Evolutionary conservation across 495 filamentous ascomycete species (phyloP).

Genomic region (Recurvomyces mirabilis): DNA sequence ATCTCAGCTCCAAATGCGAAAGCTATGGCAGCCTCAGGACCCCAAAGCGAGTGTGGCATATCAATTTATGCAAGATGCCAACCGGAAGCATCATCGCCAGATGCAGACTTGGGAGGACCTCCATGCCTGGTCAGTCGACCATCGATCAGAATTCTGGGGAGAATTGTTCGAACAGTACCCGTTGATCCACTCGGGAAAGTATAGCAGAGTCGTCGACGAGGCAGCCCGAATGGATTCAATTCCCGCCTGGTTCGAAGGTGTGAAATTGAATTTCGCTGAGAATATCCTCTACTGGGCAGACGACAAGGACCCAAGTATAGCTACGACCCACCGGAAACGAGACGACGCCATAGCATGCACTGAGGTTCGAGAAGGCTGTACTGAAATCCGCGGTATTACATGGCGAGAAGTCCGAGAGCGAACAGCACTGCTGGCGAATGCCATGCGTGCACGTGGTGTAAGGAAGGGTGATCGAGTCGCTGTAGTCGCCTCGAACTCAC

Average conservation of each 20-base stretch:
- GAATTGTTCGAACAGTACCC: conserved; percentile 47
- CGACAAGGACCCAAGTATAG: conserved; percentile 23
- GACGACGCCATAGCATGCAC: conserved; percentile 56
- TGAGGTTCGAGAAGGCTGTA: conserved; percentile 60
- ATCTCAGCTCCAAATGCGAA: conserved; percentile 20
- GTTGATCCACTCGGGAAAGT: conserved; percentile 43
- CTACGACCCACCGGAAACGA: conserved; percentile 48
- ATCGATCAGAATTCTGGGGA: conserved; percentile 53
- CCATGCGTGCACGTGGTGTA: conserved; percentile 52
- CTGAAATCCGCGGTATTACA: conserved; percentile 44
- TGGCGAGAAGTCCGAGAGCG: conserved; percentile 50
- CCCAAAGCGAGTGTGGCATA: conserved; percentile 26
- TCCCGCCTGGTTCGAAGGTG: conserved; percentile 57
- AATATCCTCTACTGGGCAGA: conserved; percentile 46
- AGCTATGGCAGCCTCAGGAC: conserved; percentile 32
- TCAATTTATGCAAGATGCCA: conserved; percentile 29
- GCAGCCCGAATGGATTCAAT: conserved; percentile 53
- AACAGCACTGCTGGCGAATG: conserved; percentile 46
- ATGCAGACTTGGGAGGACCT: conserved; percentile 52
- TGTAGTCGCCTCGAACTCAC: conserved; percentile 57
- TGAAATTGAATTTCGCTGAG: conserved; percentile 53
- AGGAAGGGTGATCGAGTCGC: conserved; percentile 59
- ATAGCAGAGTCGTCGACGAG: conserved; percentile 48
- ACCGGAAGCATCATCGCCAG: conserved; percentile 18
- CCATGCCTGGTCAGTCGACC: conserved; percentile 48